Evolutionary conservation across 176 grass and related monocot genomes (phyloP).

Genomic region (Cenchrus fungigraminus): DNA sequence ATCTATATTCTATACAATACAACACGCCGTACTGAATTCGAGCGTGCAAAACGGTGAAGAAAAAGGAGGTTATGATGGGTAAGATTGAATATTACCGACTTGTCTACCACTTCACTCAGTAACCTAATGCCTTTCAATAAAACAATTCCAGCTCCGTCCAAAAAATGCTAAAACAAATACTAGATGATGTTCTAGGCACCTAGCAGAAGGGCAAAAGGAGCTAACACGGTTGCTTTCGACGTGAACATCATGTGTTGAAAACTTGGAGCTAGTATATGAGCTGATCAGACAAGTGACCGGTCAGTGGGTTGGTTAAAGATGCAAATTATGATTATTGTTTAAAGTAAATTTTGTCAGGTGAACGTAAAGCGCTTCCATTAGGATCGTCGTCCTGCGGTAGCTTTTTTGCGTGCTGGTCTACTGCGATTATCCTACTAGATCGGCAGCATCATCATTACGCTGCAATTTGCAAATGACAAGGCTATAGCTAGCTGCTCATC

Average conservation of each 20-base stretch:
- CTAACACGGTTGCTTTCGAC: slow-evolving; percentile 38
- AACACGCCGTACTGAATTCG: not conserved
- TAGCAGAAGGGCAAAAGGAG: slow-evolving; percentile 27
- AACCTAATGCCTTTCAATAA: not conserved
- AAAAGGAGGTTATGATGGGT: not conserved
- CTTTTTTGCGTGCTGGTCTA: slow-evolving; percentile 31
- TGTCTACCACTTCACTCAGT: slow-evolving; percentile 38
- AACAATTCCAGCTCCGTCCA: slow-evolving; percentile 9
- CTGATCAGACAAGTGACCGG: slow-evolving; percentile 6
- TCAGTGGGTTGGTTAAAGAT: slow-evolving; percentile 59
- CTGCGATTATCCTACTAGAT: slow-evolving; percentile 40
- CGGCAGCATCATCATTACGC: slow-evolving; percentile 37
- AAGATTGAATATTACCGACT: slow-evolving; percentile 14
- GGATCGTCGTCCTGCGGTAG: not conserved
- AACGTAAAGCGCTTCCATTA: slow-evolving; percentile 52
- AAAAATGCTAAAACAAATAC: not conserved
- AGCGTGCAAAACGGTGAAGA: slow-evolving; percentile 30
- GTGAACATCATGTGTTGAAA: slow-evolving; percentile 47
- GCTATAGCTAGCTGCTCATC: not conserved
- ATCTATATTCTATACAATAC: not conserved
- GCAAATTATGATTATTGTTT: slow-evolving; percentile 26
- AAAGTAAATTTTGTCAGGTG: slow-evolving; percentile 26
- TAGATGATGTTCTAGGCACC: slow-evolving; percentile 31
- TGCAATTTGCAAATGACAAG: slow-evolving; percentile 43
- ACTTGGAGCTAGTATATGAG: slow-evolving; percentile 27